A percentile compares a stretch with the other conserved stretches of the same genome.
Conservation (phyloP, 2,329 filamentous ascomycete species). For the Fusarium sp. region DNA sequence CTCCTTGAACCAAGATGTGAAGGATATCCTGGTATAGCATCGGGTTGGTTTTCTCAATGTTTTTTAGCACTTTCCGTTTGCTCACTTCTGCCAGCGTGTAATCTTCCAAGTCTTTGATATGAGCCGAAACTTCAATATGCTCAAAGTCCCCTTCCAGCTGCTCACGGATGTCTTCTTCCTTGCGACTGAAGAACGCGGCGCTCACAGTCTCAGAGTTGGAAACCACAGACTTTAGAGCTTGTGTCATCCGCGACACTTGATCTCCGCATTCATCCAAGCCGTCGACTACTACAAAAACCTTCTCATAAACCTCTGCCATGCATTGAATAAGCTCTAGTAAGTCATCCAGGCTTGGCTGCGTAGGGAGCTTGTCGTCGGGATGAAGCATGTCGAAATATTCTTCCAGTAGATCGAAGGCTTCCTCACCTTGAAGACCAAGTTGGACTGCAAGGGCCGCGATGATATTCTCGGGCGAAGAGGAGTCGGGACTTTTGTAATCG, state of each 20-base stretch:
- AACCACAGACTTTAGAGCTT: background rate
- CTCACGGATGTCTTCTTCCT: constrained; percentile 4
- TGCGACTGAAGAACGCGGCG: constrained; percentile 3
- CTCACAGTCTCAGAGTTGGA: background rate
- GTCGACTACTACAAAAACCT: constrained; percentile 4
- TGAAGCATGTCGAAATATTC: background rate
- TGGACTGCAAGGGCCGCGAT: constrained; percentile 12
- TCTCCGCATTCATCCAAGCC: constrained; percentile 18
- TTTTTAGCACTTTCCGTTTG: background rate
- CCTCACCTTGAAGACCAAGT: constrained; percentile 1
- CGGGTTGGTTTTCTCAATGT: background rate
- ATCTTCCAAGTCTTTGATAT: constrained; percentile 1
- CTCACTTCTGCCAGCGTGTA: constrained; percentile 6
- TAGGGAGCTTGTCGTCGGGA: background rate
- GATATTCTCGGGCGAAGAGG: background rate
- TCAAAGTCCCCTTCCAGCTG: background rate
- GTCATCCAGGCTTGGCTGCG: background rate
- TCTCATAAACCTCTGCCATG: background rate
- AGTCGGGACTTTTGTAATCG: constrained; percentile 4
- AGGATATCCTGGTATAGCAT: constrained; percentile 3
- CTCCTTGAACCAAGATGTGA: background rate
- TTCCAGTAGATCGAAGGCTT: constrained; percentile 10
- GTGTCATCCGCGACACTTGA: background rate
- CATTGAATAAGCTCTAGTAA: background rate
- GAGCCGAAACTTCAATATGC: constrained; percentile 14